A percentile compares a stretch with the other conserved stretches of the same genome.
Conservation (phyloP, 768 basidiomycete species). For the Rossbeevera mucosa region DNA sequence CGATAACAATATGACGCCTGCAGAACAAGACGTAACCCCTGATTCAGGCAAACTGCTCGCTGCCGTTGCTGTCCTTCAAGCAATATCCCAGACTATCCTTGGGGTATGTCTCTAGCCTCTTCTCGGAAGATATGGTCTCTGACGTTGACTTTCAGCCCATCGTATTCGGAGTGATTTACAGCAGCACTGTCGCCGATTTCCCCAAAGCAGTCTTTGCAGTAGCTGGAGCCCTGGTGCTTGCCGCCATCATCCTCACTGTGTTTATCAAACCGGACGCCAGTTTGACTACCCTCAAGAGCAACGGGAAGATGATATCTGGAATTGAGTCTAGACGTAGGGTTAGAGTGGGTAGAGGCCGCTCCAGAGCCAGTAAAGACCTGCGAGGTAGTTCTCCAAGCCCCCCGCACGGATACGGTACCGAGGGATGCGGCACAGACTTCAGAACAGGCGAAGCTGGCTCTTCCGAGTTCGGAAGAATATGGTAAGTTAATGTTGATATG, state of each 20-base stretch:
- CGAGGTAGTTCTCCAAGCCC: constrained; percentile 28
- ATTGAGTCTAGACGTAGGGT: constrained; percentile 3
- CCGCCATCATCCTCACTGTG: constrained; percentile 44
- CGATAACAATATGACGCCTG: background rate
- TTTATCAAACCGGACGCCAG: constrained; percentile 36
- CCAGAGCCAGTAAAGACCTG: constrained; percentile 38
- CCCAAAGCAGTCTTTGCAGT: constrained; percentile 67
- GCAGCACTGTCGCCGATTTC: constrained; percentile 54
- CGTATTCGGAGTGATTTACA: constrained; percentile 65
- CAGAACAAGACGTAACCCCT: constrained; percentile 31
- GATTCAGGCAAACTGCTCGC: constrained; percentile 61
- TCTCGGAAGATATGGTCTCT: constrained; percentile 8
- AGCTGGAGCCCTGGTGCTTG: constrained; percentile 51
- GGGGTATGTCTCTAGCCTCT: constrained; percentile 31
- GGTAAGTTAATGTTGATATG: background rate
- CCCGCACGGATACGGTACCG: constrained; percentile 22
- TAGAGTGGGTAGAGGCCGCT: constrained; percentile 24
- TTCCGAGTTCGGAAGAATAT: background rate
- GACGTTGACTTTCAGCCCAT: constrained; percentile 46
- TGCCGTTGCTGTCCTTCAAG: constrained; percentile 63
- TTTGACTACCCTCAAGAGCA: constrained; percentile 16
- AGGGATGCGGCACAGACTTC: constrained; percentile 7
- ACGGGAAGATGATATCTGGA: constrained; percentile 3
- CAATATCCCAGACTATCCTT: constrained; percentile 58
- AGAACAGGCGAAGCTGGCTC: constrained; percentile 6